phyloP scores from a whole-genome alignment of 805 yeast species.

The Lachancea mirantina region DNA sequence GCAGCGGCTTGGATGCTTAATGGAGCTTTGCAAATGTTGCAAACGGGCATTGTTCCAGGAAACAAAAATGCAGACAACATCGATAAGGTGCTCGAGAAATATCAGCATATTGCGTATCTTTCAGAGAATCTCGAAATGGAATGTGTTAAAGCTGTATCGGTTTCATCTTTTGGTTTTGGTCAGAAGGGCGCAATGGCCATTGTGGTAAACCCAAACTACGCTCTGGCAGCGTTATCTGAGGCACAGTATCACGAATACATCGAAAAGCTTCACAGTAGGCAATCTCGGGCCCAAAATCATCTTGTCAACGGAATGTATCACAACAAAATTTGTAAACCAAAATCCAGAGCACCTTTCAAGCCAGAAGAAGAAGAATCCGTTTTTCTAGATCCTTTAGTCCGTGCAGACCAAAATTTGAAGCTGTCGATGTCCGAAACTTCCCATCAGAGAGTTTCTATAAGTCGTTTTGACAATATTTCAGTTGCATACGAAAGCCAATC shows the following conservation, averaged over 20 bases:
- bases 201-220: conserved; percentile 80
- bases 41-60: conserved; percentile 87
- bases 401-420: conserved; percentile 37
- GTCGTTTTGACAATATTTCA: neutral
- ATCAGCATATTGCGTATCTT: conserved; percentile 78
- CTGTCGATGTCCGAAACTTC: neutral
- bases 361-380: conserved; percentile 75
- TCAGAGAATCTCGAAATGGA: conserved; percentile 81
- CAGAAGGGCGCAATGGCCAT: conserved; percentile 95
- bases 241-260: conserved; percentile 60
- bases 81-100: conserved; percentile 66
- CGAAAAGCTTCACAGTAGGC: conserved; percentile 59
- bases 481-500: too few relatives aligned
- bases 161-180: conserved; percentile 94
- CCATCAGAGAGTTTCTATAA: neutral
- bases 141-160: conserved; percentile 86
- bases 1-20: conserved; percentile 99
- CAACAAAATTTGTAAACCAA: conserved; percentile 78
- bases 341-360: conserved; percentile 77
- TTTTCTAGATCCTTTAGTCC: conserved; percentile 84
- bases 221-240: conserved; percentile 66
- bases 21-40: conserved; percentile 84
- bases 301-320: conserved; percentile 81
- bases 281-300: conserved; percentile 80
- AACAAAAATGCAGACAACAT: conserved; percentile 93